Evolutionary conservation across 2,329 filamentous ascomycete species (phyloP), one percentile per base, ranked within the genome.

Genomic region (Beauveria sp.): DNA sequence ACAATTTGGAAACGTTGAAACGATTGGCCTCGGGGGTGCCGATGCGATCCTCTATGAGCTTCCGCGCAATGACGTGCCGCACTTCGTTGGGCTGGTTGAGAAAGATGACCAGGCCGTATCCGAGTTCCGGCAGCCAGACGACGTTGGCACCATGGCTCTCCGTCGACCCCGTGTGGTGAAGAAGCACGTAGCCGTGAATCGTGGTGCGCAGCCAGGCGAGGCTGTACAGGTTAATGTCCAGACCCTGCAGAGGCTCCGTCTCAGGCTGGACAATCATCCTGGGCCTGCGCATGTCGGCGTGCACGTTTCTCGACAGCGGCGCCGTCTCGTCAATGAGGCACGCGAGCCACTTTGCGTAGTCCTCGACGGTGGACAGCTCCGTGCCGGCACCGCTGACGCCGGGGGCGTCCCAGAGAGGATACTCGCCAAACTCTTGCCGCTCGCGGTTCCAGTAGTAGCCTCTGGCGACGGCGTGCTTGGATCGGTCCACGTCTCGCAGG

Each of bases 341-440:
- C 24, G 71, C 70, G 3, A 84, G 65, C 82, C 82, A 86, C 65
- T 76, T 77, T 1, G 74, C 67, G 65, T 81, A 84, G 69, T 84
- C 81, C 8, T 72, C 59, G 1, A 79, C 79, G 51, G 74, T 80
- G 28, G 77, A 79, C 24, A 83, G 68, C 52, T 75, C 68, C 10
- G 69, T 71, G 2, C 76, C 77, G 1, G 77, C 77, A 16, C 77
- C 77, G 63, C 72, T 72, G 41, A 72, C 63, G 65, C 71, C 74
- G 26, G 61, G 57, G 12, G 67, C 59, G 3, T 66, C 59, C 55
- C 67, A 63, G 20, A 70, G 65, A 3, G 76, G 68, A 14, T 70
- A 65, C 8, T 67, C 62, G 0, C 64, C 62, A 12, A 73, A 66
- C 2, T 65, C 20, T 0, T 63, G 63, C 2, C 63, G 64, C 2